Evolutionary conservation across 2,329 filamentous ascomycete species (phyloP).

Genomic region (Canariomyces notabilis): DNA sequence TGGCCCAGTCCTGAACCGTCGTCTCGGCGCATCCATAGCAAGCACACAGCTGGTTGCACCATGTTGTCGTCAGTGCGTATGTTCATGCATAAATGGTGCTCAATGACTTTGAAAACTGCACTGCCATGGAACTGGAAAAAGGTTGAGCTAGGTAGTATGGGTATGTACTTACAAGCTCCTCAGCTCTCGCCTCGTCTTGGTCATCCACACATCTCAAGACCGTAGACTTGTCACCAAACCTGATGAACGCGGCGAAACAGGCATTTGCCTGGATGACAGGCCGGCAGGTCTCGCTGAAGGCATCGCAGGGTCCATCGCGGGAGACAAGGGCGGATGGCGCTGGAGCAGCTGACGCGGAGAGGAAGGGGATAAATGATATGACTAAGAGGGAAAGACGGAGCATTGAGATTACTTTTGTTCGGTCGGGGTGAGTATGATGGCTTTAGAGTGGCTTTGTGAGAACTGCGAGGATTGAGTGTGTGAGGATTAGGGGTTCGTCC

Average conservation of each 20-base stretch:
- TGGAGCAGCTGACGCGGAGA: background rate
- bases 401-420: background rate
- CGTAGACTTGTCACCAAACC: background rate
- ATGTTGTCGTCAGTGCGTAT: background rate
- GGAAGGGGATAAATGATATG: background rate
- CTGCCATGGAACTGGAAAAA: too few relatives aligned
- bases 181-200: constrained; percentile 3
- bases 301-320: constrained; percentile 10
- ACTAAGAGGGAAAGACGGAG: background rate
- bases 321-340: background rate
- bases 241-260: constrained; percentile 12
- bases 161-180: constrained; percentile 11
- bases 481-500: too few relatives aligned
- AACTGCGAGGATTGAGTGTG: background rate
- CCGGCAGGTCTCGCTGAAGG: constrained; percentile 12
- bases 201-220: constrained; percentile 9
- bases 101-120: too few relatives aligned
- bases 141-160: too few relatives aligned
- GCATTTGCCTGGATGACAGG: constrained; percentile 11
- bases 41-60: constrained; percentile 1
- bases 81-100: background rate
- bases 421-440: too few relatives aligned
- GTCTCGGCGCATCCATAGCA: constrained; percentile 14
- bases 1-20: constrained; percentile 10
- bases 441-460: too few relatives aligned